phyloP scores from a whole-genome alignment of 768 basidiomycete species.

The Lactarius deliciosus region DNA sequence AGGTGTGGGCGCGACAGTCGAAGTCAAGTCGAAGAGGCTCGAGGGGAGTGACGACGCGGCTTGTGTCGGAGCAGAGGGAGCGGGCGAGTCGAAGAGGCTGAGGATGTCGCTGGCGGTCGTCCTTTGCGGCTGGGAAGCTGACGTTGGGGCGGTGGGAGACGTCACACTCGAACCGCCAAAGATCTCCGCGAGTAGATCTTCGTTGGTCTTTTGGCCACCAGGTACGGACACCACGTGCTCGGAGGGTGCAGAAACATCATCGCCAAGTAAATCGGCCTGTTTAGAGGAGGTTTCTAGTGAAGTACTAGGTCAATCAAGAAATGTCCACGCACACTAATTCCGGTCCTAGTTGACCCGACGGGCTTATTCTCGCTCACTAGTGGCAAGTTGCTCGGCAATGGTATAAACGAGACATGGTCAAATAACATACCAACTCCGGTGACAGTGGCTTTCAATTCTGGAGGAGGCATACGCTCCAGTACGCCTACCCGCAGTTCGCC shows the following conservation, averaged over 20 bases:
- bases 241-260: constrained; percentile 51
- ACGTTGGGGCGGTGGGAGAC: constrained; percentile 37
- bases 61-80: constrained; percentile 38
- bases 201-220: constrained; percentile 56
- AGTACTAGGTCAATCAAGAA: background rate
- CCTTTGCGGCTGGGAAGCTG: constrained; percentile 42
- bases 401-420: background rate
- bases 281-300: constrained; percentile 2
- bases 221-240: constrained; percentile 45
- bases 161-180: constrained; percentile 61
- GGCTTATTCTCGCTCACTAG: constrained; percentile 94
- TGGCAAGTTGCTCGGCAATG: background rate
- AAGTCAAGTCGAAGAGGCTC: constrained; percentile 28
- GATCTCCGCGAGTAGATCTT: constrained; percentile 90
- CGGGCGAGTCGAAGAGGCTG: constrained; percentile 69
- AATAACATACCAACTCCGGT: constrained; percentile 77
- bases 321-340: constrained; percentile 56
- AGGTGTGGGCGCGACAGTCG: constrained; percentile 30
- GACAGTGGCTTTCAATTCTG: constrained; percentile 95
- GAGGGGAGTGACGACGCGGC: constrained; percentile 31
- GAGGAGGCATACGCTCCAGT: constrained; percentile 97
- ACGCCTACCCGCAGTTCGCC: constrained; percentile 81
- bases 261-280: constrained; percentile 76
- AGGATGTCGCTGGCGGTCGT: constrained; percentile 87
- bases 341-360: constrained; percentile 83